Percentiles rank a stretch among this genome's conserved stretches.
These are phyloP conservation scores for Paramecium tetraurelia DNA, from an alignment of 73 alveolate species.

Conservation along the genomic window DNA sequence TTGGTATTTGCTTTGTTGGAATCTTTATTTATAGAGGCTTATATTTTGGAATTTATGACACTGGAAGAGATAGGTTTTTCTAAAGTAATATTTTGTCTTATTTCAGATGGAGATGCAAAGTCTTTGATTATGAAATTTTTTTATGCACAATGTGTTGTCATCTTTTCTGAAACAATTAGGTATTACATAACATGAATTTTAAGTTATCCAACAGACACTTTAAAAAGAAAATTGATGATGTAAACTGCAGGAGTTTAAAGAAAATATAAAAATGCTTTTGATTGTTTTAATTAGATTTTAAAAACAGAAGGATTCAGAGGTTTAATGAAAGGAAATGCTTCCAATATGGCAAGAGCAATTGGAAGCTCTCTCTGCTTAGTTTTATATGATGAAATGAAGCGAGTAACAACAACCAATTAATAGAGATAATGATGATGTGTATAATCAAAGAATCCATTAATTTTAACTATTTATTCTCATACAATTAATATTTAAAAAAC, in stretches of 20 bases:
- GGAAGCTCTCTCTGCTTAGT: slow-evolving; percentile 63
- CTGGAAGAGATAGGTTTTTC: slow-evolving; percentile 80
- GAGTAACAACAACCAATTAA: neutral
- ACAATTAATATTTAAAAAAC: neutral
- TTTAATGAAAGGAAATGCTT: slow-evolving; percentile 64
- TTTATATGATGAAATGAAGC: slow-evolving; percentile 58
- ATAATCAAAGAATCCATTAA: neutral
- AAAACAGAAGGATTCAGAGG: slow-evolving; percentile 60
- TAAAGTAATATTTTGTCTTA: neutral
- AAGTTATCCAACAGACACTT: slow-evolving; percentile 92
- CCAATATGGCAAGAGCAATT: slow-evolving; percentile 64
- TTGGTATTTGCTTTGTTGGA: slow-evolving; percentile 85
- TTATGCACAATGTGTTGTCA: slow-evolving; percentile 83
- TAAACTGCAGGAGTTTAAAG: slow-evolving; percentile 68
- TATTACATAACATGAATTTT: neutral
- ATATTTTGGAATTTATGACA: slow-evolving; percentile 92
- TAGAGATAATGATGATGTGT: neutral
- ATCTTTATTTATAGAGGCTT: slow-evolving; percentile 89
- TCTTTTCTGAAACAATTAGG: slow-evolving; percentile 76
- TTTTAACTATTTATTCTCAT: neutral
- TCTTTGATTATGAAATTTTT: slow-evolving; percentile 69
- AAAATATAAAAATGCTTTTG: slow-evolving; percentile 63
- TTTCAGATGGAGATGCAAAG: neutral
- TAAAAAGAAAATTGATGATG: slow-evolving; percentile 93
- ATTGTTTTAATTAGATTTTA: slow-evolving; percentile 51